Base-by-base conservation (phyloP, 805 yeast genomes). In the Metschnikowia sp. region DNA sequence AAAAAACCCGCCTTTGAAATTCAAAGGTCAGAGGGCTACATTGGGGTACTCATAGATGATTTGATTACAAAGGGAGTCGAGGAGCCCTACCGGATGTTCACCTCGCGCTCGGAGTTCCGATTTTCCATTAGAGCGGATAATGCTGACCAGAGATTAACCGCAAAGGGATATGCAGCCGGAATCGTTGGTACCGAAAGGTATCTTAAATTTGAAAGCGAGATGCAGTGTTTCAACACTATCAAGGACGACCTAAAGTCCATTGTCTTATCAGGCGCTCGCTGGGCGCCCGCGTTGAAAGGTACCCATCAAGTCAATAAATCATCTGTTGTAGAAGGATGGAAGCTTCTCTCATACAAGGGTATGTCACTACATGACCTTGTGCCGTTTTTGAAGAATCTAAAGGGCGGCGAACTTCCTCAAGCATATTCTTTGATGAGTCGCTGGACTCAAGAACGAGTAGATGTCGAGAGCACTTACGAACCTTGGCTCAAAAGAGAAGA, bases 51-150 rank as follows among this genome's bases (percentile, higher is more conserved):
- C 49, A 84, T 94, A 40, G 99, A 94, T 65, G 99, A 94, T 69
- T 74, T 94, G 54, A 86, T 91, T 30, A 91, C 97, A 0, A 89
- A 89, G 64, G 99, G 99, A 15, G 96, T 94, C 2, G 88, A 84
- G 50, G 99, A 94, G 64, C 99, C 99, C 1, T 94, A 94, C 63
- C 74, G 99, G 53, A 94, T 94, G 99, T 94, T 94, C 62, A 94
- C 99, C 0, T 89, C 97, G 6, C 77, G 99, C 42, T 87, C 96
- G 0, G 99, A 94, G 63, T 94, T 89, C 63, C 75, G 99, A 61
- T 81, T 94, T 34, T 84, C 90, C 32, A 88, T 90, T 4, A 74
- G 99, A 49, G 84, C 96, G 0, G 99, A 94, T 64, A 94, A 94
- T 70, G 98, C 99, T 0, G 97, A 95, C 60, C 65, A 79, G 47